Base-by-base conservation (phyloP, 2,329 filamentous ascomycete genomes). In the Colletotrichum liriopes region DNA sequence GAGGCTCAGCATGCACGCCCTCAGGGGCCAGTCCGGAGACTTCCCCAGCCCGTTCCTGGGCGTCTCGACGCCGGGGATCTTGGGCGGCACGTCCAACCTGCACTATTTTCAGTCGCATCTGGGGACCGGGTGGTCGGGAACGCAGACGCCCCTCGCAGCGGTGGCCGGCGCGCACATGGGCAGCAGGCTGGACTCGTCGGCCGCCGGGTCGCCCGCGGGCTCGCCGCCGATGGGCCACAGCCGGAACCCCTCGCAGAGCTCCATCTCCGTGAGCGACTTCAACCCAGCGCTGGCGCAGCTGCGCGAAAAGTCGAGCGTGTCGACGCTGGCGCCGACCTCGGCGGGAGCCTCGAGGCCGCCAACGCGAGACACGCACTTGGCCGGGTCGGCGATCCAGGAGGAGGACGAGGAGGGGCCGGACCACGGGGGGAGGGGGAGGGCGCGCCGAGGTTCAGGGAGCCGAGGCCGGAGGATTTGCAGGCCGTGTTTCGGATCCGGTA, bases 401-500 rank as follows among this genome's bases (percentile, higher is more conserved):
- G 82, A 83, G 20, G 79, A 82, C 3, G 81, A 81, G 41, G 77
- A 72, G 47, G 71, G 70, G 41, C 41, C n/a, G 70, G 52, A 23
- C 41, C 52, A 11, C 49, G 47, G 23, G 59, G 18, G 49, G 79
- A 77, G 20, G 73, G 76, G 20, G 73, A 75, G 67, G 67, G 77
- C 70, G 84, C 86, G 29, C 85, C 84, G 39, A 85, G 88, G 67
- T 89, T 92, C 78, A 89, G 91, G 32, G 94, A 98, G 79, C 92
- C 91, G 5, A 90, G 92, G 35, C 89, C 93, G 3, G 94, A 98
- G 75, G 96, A 99, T 79, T 88, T 98, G 65, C 96, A 99, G 81
- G 93, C 97, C 60, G 93, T 98, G 7, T 96, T 97, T 78, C 93
- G 95, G 75, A 95, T 97, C 72, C 92, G 91, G 67, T 99, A 99